Evolutionary conservation across 108 stramenopile genomes (phyloP).

Genomic region (Schizochytrium sp.): DNA sequence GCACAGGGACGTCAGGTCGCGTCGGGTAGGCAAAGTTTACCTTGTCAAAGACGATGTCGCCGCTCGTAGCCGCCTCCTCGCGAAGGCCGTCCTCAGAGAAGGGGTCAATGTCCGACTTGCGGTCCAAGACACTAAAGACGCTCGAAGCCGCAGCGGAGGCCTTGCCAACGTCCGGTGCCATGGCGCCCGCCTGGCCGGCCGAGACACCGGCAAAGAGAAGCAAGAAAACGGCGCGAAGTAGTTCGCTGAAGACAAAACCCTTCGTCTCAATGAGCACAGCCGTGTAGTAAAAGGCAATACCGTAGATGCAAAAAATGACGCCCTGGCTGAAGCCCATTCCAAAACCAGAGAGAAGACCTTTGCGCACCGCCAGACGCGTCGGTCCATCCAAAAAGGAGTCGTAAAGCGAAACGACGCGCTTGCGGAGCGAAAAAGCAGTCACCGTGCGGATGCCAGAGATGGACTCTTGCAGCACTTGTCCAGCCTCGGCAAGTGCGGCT

Average conservation of each 20-base stretch:
- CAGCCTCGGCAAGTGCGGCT: slow-evolving; percentile 22
- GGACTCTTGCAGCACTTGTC: slow-evolving; percentile 39
- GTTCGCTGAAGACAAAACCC: slow-evolving; percentile 25
- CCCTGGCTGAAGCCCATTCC: slow-evolving; percentile 31
- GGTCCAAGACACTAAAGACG: slow-evolving; percentile 40
- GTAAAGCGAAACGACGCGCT: slow-evolving; percentile 37
- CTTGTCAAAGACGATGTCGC: slow-evolving; percentile 17
- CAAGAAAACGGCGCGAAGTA: slow-evolving; percentile 37
- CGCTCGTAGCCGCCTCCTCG: not conserved
- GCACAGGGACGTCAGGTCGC: not conserved
- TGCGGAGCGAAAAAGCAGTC: slow-evolving; percentile 45
- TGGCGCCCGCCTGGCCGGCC: slow-evolving; percentile 30
- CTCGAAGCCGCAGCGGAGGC: slow-evolving; percentile 35
- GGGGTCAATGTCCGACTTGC: slow-evolving; percentile 13
- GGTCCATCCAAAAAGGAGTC: slow-evolving; percentile 30
- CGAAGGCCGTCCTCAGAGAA: not conserved
- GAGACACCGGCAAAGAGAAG: slow-evolving; percentile 38
- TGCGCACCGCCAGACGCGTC: not conserved
- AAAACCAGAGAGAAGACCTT: slow-evolving; percentile 26
- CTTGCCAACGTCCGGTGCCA: slow-evolving; percentile 30
- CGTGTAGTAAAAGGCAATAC: slow-evolving; percentile 37
- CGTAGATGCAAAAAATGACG: slow-evolving; percentile 33
- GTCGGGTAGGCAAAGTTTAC: slow-evolving; percentile 21
- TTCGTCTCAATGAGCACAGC: slow-evolving; percentile 22
- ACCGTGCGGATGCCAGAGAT: slow-evolving; percentile 52